Conservation (phyloP, 176 grass and related monocot species). For the Oryza coarctata region DNA sequence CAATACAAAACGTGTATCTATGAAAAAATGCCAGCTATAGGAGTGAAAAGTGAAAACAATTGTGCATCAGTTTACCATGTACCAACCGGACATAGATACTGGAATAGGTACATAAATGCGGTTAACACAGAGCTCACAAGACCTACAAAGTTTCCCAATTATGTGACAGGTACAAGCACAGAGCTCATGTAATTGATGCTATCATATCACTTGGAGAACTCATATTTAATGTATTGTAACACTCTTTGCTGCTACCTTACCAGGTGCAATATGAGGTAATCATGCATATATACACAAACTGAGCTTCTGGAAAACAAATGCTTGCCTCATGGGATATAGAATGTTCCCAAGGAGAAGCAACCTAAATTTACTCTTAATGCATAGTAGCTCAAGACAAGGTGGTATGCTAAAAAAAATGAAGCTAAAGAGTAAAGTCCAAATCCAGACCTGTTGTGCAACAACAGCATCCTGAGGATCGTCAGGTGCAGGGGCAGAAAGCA, state of each 20-base stretch:
- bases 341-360: not conserved
- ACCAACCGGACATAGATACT: not conserved
- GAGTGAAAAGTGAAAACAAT: not conserved
- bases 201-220: not conserved
- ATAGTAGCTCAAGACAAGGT: not conserved
- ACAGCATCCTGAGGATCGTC: conserved; percentile 99
- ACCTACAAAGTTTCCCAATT: not conserved
- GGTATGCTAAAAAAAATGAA: not conserved
- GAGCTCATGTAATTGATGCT: not conserved
- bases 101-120: not conserved
- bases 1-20: not conserved
- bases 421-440: not conserved
- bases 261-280: not conserved
- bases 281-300: conserved; percentile 1
- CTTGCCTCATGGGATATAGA: not conserved
- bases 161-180: not conserved
- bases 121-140: not conserved
- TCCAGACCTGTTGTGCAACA: conserved; percentile 88
- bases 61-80: not conserved
- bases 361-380: not conserved
- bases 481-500: conserved; percentile 89
- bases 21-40: not conserved
- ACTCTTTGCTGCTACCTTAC: conserved; percentile 18
- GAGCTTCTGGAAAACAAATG: not conserved
- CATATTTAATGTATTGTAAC: not conserved